phyloP scores from a whole-genome alignment of 169 alveolate genomes.

The Neospora caninum region DNA sequence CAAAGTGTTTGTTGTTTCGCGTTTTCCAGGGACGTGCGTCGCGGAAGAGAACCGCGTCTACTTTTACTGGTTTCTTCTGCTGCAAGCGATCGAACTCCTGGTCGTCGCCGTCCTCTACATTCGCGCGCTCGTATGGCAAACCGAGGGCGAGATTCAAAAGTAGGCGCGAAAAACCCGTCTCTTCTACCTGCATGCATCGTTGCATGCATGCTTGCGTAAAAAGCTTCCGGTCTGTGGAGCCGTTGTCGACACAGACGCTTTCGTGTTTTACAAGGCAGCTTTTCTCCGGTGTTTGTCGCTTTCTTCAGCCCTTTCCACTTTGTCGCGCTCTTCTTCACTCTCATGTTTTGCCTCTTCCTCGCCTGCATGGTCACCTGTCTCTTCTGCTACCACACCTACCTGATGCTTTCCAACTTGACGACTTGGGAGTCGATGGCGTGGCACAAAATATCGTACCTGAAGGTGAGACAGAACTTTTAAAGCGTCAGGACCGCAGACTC shows the following conservation, averaged over 20 bases:
- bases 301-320: slow-evolving; percentile 36
- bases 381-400: slow-evolving; percentile 66
- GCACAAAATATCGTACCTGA: slow-evolving; percentile 72
- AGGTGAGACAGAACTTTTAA: not conserved
- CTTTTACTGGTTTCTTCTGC: slow-evolving; percentile 70
- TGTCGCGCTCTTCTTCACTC: slow-evolving; percentile 50
- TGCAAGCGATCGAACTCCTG: slow-evolving; percentile 71
- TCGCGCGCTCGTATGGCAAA: not conserved
- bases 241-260: too few relatives aligned
- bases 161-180: too few relatives aligned
- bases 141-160: not conserved
- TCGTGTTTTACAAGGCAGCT: not conserved
- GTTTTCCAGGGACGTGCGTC: slow-evolving; percentile 77
- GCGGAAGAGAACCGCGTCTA: slow-evolving; percentile 78
- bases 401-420: slow-evolving; percentile 68
- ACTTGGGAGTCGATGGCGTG: slow-evolving; percentile 76
- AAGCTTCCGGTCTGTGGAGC: too few relatives aligned
- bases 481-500: not conserved
- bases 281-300: not conserved
- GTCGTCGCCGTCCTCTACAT: not conserved
- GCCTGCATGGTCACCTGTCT: slow-evolving; percentile 58
- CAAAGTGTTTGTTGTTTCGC: not conserved
- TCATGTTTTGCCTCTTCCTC: slow-evolving; percentile 32
- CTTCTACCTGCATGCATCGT: too few relatives aligned
- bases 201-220: too few relatives aligned